phyloP scores from a whole-genome alignment of 805 yeast species.

The Komagataella mondaviorum region DNA sequence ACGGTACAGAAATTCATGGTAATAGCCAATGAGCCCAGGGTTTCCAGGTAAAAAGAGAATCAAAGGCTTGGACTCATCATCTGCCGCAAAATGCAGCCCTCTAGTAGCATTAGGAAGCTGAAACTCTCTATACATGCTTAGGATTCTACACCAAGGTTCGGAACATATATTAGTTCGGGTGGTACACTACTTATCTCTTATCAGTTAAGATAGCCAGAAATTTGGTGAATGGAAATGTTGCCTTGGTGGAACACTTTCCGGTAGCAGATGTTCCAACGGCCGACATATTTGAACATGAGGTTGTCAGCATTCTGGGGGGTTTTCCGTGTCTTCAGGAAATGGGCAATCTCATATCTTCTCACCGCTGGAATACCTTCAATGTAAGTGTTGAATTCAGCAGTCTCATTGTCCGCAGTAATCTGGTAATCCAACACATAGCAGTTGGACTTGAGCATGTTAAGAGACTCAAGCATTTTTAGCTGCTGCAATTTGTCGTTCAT shows the following conservation, averaged over 20 bases:
- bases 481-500: neutral
- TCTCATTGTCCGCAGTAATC: neutral
- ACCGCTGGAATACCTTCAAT: slow-evolving; percentile 10
- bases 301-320: neutral
- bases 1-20: slow-evolving; percentile 33
- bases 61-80: slow-evolving; percentile 16
- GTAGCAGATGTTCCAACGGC: slow-evolving; percentile 13
- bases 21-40: slow-evolving; percentile 61
- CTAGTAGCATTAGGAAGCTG: neutral
- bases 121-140: neutral
- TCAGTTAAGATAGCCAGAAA: neutral
- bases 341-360: slow-evolving; percentile 4
- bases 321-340: neutral
- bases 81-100: neutral
- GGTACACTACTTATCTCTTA: neutral
- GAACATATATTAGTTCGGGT: neutral
- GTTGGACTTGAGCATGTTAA: neutral
- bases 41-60: slow-evolving; percentile 62
- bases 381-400: slow-evolving; percentile 6
- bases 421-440: neutral
- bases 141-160: neutral
- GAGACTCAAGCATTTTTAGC: neutral
- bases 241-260: neutral
- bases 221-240: neutral
- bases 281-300: slow-evolving; percentile 4